Conservation (phyloP, 139 green algal species). For the Picocystis salinarum region DNA sequence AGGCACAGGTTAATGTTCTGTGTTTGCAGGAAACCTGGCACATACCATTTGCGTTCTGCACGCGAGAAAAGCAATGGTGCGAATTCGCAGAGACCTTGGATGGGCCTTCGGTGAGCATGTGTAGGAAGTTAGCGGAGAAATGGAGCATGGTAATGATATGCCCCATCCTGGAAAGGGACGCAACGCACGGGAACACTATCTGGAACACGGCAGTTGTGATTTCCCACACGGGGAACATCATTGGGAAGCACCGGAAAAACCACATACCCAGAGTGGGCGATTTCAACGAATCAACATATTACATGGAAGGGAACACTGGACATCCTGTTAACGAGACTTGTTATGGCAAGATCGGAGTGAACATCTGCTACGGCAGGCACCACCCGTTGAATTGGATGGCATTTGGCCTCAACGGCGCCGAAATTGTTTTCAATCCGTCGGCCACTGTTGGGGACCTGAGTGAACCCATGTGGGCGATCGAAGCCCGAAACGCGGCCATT, state of each 20-base stretch:
- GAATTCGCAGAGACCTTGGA: conserved; percentile 79
- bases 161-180: conserved; percentile 78
- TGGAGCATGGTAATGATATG: conserved; percentile 74
- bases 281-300: conserved; percentile 96
- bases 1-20: conserved; percentile 61
- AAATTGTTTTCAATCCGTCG: conserved; percentile 94
- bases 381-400: conserved; percentile 89
- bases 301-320: conserved; percentile 90
- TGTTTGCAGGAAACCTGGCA: conserved; percentile 87
- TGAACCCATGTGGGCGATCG: conserved; percentile 70
- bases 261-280: conserved; percentile 93
- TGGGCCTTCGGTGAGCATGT: conserved; percentile 21
- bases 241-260: conserved; percentile 72
- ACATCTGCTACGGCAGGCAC: conserved; percentile 97
- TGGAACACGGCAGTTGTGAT: conserved; percentile 99
- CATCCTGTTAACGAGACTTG: conserved; percentile 79
- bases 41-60: conserved; percentile 95
- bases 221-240: conserved; percentile 65
- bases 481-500: conserved; percentile 78
- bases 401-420: conserved; percentile 88
- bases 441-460: conserved; percentile 75
- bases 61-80: conserved; percentile 72
- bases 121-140: conserved; percentile 21
- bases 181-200: conserved; percentile 54
- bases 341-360: conserved; percentile 74